Percentiles rank a stretch among this genome's conserved stretches.
Evolutionary conservation across 495 filamentous ascomycete genomes (phyloP).

Genomic region (Aspergillus baeticus): DNA sequence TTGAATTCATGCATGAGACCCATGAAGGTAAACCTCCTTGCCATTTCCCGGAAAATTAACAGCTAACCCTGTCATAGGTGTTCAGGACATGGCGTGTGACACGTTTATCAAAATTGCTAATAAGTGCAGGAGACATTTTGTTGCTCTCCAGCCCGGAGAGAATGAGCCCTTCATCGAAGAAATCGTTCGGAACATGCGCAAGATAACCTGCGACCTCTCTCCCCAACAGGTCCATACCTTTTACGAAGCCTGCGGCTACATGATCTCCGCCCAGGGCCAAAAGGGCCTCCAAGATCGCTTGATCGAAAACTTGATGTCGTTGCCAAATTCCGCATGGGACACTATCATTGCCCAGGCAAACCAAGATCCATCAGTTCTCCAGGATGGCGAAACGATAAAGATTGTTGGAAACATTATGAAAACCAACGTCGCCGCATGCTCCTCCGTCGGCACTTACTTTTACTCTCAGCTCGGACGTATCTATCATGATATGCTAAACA

Average conservation of each 20-base stretch:
- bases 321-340: constrained; percentile 94
- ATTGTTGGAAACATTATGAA: constrained; percentile 99
- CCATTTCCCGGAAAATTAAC: not conserved
- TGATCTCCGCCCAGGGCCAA: constrained; percentile 97
- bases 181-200: constrained; percentile 90
- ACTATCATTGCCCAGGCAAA: constrained; percentile 84
- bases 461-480: constrained; percentile 98
- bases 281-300: constrained; percentile 86
- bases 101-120: constrained; percentile 99
- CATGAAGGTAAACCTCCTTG: constrained; percentile 71
- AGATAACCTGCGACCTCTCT: constrained; percentile 90
- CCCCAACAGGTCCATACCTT: constrained; percentile 98
- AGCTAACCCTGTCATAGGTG: constrained; percentile 56
- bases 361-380: constrained; percentile 74
- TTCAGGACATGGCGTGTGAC: constrained; percentile 99
- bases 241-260: constrained; percentile 98
- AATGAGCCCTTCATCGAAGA: constrained; percentile 97
- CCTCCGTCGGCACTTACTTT: constrained; percentile 94
- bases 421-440: constrained; percentile 96
- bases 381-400: constrained; percentile 93
- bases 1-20: constrained; percentile 99
- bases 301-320: constrained; percentile 86
- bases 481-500: constrained; percentile 97
- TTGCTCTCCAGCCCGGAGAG: constrained; percentile 92
- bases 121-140: constrained; percentile 96